phyloP scores from a whole-genome alignment of 202 grass and related monocot genomes.

The Zizania palustris region DNA sequence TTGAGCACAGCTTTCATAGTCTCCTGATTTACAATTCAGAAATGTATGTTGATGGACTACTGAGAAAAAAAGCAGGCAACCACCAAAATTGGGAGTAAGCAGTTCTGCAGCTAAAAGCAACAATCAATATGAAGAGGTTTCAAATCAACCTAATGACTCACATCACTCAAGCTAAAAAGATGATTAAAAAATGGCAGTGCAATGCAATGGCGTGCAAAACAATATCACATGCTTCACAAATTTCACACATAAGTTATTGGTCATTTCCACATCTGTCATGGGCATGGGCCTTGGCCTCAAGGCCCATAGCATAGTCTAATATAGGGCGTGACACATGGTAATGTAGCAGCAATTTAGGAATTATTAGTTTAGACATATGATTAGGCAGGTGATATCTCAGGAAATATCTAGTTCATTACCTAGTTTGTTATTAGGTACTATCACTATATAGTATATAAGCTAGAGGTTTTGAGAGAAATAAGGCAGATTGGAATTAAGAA shows the following conservation, averaged over 20 bases:
- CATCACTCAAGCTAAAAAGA: not conserved
- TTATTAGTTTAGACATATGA: too few relatives aligned
- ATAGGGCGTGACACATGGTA: too few relatives aligned
- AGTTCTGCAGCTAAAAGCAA: not conserved
- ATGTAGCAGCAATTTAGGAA: too few relatives aligned
- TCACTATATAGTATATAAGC: too few relatives aligned
- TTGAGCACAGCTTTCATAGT: not conserved
- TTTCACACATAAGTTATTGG: slow-evolving; percentile 13
- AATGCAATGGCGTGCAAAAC: not conserved
- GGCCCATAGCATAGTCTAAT: slow-evolving; percentile 3
- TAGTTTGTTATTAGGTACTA: too few relatives aligned
- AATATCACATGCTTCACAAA: slow-evolving; percentile 3
- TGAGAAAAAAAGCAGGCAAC: slow-evolving; percentile 16
- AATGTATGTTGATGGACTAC: not conserved
- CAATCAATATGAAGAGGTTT: not conserved
- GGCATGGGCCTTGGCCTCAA: too few relatives aligned
- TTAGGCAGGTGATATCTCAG: too few relatives aligned
- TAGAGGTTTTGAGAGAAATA: too few relatives aligned
- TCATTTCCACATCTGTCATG: not conserved
- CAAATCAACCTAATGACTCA: not conserved
- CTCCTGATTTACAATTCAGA: slow-evolving; percentile 13
- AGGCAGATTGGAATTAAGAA: too few relatives aligned
- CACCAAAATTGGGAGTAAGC: not conserved
- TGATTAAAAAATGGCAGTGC: not conserved
- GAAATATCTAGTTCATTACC: too few relatives aligned